Base-by-base conservation (phyloP, 768 basidiomycete genomes). In the Clavaria fumosa region DNA sequence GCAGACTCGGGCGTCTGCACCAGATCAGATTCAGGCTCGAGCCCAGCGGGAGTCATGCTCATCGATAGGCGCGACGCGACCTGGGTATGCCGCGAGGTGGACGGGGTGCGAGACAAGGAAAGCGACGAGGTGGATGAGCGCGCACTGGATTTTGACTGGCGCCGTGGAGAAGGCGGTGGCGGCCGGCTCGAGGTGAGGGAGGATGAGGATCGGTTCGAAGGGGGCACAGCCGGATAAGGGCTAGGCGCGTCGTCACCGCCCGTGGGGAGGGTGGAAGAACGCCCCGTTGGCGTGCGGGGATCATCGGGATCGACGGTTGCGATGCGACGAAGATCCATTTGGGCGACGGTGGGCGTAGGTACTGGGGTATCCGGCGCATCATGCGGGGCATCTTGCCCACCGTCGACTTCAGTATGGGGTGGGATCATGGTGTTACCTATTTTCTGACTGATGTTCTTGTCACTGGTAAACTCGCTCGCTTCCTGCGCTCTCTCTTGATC, bases 31-130 rank as follows among this genome's bases (percentile, higher is more conserved):
- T n/a, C n/a, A n/a, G n/a, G n/a, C n/a, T n/a, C n/a, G n/a, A n/a
- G n/a, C n/a, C n/a, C n/a, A n/a, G n/a, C n/a, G n/a, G n/a, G n/a
- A n/a, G n/a, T n/a, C n/a, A n/a, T n/a, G n/a, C n/a, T n/a, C n/a
- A n/a, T n/a, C n/a, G n/a, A n/a, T n/a, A n/a, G n/a, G n/a, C n/a
- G 14, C 20, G 17, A 52, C 50, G 1, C 52, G 51, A 12, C 47
- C 47, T 15, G 54, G 53, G n/a, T 53, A 49, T 20, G 39, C 31
- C 10, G 46, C 22, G 23, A 30, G 31, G 7, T 47, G 43, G 23
- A 38, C n/a, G 31, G 15, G 21, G 23, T 4, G 11, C 9, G 27
- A 39, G 20, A 15, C 38, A 17, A n/a, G 22, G 38, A 19, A 41
- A 27, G 35, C n/a, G n/a, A n/a, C n/a, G n/a, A n/a, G 45, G 34